phyloP scores from a whole-genome alignment of 805 yeast genomes.

The Kluyveromyces siamensis region DNA sequence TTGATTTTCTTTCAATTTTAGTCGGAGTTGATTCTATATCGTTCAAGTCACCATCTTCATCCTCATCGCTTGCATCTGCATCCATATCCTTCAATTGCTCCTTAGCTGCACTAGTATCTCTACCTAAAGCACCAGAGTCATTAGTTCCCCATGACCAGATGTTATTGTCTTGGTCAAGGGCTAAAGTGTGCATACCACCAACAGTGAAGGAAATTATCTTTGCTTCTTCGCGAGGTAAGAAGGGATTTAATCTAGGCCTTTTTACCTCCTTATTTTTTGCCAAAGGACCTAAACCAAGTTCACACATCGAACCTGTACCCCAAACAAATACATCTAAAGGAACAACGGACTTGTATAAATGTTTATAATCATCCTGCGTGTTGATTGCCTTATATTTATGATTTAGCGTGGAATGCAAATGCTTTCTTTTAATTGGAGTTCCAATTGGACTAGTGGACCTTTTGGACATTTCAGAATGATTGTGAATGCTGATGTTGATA shows the following conservation, averaged over 20 bases:
- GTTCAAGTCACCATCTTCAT: constrained; percentile 79
- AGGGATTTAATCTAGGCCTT: constrained; percentile 88
- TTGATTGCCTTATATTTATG: constrained; percentile 16
- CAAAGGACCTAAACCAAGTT: constrained; percentile 93
- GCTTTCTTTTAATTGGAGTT: constrained; percentile 7
- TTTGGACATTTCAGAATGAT: constrained; percentile 13
- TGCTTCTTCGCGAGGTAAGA: constrained; percentile 48
- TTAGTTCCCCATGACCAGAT: constrained; percentile 99
- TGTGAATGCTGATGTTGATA: no score
- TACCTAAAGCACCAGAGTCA: constrained; percentile 85
- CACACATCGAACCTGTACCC: constrained; percentile 98
- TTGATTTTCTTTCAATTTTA: constrained; percentile 44
- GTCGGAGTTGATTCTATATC: constrained; percentile 86
- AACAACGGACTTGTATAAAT: constrained; percentile 24
- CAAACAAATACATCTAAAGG: constrained; percentile 78
- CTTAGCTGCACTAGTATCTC: constrained; percentile 62
- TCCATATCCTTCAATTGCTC: constrained; percentile 65
- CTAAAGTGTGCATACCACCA: constrained; percentile 94
- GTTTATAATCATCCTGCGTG: constrained; percentile 28
- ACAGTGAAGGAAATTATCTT: constrained; percentile 81
- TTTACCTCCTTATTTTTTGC: constrained; percentile 89
- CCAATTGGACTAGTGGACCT: constrained; percentile 13
- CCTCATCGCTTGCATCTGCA: constrained; percentile 46
- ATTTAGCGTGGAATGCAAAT: constrained; percentile 8
- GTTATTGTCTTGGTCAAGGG: constrained; percentile 62